phyloP scores from a whole-genome alignment of 2,329 filamentous ascomycete species.

The Exophiala spinifera region DNA sequence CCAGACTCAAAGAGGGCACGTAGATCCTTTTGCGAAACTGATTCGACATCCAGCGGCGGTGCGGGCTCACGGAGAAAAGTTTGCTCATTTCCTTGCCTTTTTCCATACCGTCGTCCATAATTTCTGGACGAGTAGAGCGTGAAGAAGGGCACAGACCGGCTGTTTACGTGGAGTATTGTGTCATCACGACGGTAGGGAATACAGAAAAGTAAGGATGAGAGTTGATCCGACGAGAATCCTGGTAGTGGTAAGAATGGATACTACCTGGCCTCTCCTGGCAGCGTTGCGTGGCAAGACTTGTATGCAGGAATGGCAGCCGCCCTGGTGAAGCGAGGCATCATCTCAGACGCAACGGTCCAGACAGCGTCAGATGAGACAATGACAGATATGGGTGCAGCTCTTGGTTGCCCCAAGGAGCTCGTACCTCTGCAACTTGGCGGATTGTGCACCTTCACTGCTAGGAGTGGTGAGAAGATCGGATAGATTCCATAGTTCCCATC shows the following conservation, averaged over 20 bases:
- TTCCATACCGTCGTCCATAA: constrained; percentile 16
- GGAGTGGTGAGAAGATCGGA: neutral
- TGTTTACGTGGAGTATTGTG: too few relatives aligned
- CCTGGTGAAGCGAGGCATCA: constrained; percentile 40
- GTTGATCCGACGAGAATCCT: constrained; percentile 38
- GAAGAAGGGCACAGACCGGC: too few relatives aligned
- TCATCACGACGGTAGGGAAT: too few relatives aligned
- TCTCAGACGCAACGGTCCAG: constrained; percentile 39
- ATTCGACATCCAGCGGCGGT: constrained; percentile 10
- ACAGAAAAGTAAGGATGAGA: too few relatives aligned
- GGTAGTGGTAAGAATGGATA: constrained; percentile 47
- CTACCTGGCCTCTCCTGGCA: constrained; percentile 51
- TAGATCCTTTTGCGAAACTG: constrained; percentile 15
- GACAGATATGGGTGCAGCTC: constrained; percentile 42
- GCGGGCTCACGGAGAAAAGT: constrained; percentile 13
- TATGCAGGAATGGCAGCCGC: constrained; percentile 47
- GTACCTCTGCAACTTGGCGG: constrained; percentile 46
- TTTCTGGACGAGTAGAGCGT: too few relatives aligned
- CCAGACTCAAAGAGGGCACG: constrained; percentile 19
- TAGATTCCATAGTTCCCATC: neutral
- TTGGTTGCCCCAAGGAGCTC: constrained; percentile 36
- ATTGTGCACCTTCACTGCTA: constrained; percentile 7
- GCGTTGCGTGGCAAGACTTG: constrained; percentile 51
- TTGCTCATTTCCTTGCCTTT: constrained; percentile 16
- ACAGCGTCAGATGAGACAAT: constrained; percentile 38